Evolutionary conservation across 805 yeast genomes (phyloP), one percentile per base, ranked within the genome.

Genomic region (Myxozyma melibiosi): DNA sequence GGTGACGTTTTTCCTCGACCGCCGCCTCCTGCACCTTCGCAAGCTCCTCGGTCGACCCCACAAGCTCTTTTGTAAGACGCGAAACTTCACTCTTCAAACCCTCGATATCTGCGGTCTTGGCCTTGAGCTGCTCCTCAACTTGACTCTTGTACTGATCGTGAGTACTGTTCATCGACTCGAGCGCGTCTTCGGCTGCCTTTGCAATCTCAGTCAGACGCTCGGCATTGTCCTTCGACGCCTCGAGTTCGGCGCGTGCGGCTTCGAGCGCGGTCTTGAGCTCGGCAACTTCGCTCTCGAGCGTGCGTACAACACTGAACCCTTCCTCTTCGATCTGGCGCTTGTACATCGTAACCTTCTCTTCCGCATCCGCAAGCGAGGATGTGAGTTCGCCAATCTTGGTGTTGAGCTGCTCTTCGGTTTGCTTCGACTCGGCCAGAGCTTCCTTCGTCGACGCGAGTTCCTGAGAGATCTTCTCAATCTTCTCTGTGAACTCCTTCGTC

Each of bases 201-300:
- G 90, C 84, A 39, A 88, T 77, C n/a, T 74, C 74, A 55, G 84
- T 81, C 67, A 84, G 80, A 63, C 85, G 84, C n/a, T 76, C 76
- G 8, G 81, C 78, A 65, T 79, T 83, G n/a, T 79, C 74, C 62
- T 80, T 80, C 0, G 88, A 81, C 14, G 80, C 73, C 22, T 77
- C 79, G 53, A 86, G 76, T 53, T 85, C 88, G 43, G 76, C 74
- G 51, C 78, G 75, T 7, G 85, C 73, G 55, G 75, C 75, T 33
- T 77, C 78, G 22, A 81, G 69, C 43, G 80, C 80, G 13, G 71
- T 64, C 47, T 68, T 71, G 45, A 73, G 65, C 38, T 62, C 62
- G 22, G 66, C 48, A n/a, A 76, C 59, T 41, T 73, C 75, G n/a
- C 64, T 55, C 18, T 67, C 70, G 22, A 71, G 62, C 3, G 65